Evolutionary conservation across 2,329 filamentous ascomycete species (phyloP), one percentile per base, ranked within the genome.

Genomic region (Aspergillus arachidicola): DNA sequence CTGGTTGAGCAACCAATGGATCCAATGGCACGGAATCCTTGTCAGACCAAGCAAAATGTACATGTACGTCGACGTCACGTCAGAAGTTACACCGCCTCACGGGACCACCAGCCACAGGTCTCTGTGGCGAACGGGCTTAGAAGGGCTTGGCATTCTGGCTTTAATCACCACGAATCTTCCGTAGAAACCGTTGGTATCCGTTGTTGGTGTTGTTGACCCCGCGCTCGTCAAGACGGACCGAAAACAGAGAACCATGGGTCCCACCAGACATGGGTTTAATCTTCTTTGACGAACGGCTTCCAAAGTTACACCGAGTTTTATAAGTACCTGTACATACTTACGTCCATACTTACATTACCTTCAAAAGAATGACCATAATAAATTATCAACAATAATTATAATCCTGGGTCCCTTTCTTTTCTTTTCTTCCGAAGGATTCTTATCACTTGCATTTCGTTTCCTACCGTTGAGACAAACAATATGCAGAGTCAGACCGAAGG

Each of bases 241-340:
- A 61, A 34, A 64, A 30, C 32, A 57, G 57, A 60, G 60, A 64
- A 63, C 60, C 63, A 64, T 60, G 60, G 60, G 54, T 63, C 63
- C 50, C 26, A 45, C 50, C 50, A 32, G 51, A 63, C 61, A 63
- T 56, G 61, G 57, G 57, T 63, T 60, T 63, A 59, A 63, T 57
- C 50, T 59, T 56, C 56, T 59, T 59, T 54, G n/a, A 32, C 50
- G 21, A 21, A 23, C n/a, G 38, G 5, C 23, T 55, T 14, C 7
- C 16, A 23, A 55, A 10, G 51, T 55, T 34, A 36, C 51, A 34
- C 32, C 30, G 51, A 21, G 10, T 1, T 34, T 32, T 12, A 34
- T 34, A 34, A 12, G 32, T 34, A 4, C 32, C 11, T 11, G 32
- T 34, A 34, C 10, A 34, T 11, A 34, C 10, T 32, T 11, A 12